These are phyloP conservation scores for Fusarium sp. DNA, from an alignment of 2,329 filamentous ascomycete genomes.

Conservation along the genomic window DNA sequence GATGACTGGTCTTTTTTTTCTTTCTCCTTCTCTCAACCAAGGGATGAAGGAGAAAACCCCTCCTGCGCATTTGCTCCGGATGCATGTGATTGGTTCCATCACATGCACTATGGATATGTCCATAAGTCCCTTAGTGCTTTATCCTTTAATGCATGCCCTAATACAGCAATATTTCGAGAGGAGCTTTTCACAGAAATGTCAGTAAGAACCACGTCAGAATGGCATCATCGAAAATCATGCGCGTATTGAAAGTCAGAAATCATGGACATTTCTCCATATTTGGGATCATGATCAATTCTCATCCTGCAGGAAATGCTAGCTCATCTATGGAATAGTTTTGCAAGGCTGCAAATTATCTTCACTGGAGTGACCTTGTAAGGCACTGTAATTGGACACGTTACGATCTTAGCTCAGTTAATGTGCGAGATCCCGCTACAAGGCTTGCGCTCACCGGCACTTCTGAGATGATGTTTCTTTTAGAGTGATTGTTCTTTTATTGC, in stretches of 20 bases:
- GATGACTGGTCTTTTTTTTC: background rate
- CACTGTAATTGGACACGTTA: background rate
- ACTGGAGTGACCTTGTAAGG: background rate
- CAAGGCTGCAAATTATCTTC: background rate
- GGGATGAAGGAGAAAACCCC: background rate
- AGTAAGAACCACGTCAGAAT: too few relatives aligned
- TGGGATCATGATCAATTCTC: background rate
- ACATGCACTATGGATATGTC: background rate
- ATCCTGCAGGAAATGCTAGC: background rate
- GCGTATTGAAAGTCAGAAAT: rapidly evolving
- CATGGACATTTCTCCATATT: background rate
- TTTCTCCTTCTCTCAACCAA: background rate
- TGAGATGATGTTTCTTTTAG: rapidly evolving
- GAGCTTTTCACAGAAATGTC: background rate
- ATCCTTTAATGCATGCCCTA: background rate
- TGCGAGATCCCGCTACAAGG: background rate
- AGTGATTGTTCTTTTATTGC: too few relatives aligned
- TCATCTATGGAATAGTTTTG: background rate
- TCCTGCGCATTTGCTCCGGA: background rate
- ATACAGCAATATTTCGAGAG: background rate
- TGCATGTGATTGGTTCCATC: background rate
- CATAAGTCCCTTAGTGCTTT: constrained; percentile 1
- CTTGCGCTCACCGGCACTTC: background rate
- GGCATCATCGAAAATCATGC: too few relatives aligned
- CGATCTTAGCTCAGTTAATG: background rate